Evolutionary conservation across 345 rosid genomes (phyloP).

Genomic region (Eutrema japonicum): DNA sequence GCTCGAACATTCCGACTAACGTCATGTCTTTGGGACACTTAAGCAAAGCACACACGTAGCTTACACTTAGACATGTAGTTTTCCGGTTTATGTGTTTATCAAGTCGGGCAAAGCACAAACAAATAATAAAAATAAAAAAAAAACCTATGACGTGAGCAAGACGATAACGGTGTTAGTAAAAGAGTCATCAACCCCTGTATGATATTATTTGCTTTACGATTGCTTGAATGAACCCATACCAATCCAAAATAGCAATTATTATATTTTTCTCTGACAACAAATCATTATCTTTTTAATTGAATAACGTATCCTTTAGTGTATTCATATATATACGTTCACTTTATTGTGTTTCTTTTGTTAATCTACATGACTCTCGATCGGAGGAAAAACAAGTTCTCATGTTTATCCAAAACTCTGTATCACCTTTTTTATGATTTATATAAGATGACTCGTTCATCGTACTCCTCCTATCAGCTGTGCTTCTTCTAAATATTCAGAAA

Average conservation of each 20-base stretch:
- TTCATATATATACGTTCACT: background rate
- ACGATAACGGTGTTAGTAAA: constrained; percentile 3
- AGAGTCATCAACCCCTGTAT: background rate
- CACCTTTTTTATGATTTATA: constrained; percentile 38
- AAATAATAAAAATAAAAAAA: background rate
- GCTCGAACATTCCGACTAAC: background rate
- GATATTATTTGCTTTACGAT: constrained; percentile 5
- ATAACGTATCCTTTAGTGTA: background rate
- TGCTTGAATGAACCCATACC: constrained; percentile 11
- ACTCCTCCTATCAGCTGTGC: constrained; percentile 16
- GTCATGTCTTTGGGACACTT: background rate
- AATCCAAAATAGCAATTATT: background rate
- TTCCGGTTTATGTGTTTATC: constrained; percentile 11
- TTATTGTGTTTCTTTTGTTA: constrained; percentile 27
- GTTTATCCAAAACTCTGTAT: constrained; percentile 43
- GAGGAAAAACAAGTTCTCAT: constrained; percentile 22
- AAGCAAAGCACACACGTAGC: constrained; percentile 16
- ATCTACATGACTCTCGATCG: constrained; percentile 38
- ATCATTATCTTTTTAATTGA: background rate
- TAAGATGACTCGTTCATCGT: constrained; percentile 31
- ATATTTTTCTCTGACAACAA: background rate
- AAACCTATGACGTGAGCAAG: constrained; percentile 13
- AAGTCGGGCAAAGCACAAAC: constrained; percentile 17
- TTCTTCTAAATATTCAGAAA: constrained; percentile 8
- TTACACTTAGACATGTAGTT: background rate